Evolutionary conservation across 495 filamentous ascomycete species (phyloP), one percentile per base, ranked within the genome.

Genomic region (Tuber melanosporum): DNA sequence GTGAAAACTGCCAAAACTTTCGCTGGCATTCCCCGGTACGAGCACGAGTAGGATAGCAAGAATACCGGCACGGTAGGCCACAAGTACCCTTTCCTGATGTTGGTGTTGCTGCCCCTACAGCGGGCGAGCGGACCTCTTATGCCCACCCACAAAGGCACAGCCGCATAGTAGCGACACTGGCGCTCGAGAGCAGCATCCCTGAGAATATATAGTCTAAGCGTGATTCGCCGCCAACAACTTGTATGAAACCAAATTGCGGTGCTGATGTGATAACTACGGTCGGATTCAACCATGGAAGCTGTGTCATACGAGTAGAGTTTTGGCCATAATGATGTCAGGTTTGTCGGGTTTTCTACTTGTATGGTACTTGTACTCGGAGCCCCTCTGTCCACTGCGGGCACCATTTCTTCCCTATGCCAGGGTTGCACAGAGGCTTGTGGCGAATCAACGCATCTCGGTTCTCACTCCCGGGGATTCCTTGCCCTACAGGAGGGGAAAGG

Each of bases 401-500:
- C n/a, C 10, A 62, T 26, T 62, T 26, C 52, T 62, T n/a, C n/a
- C 52, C 49, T 8, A 1, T 10, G n/a, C 52, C 1, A 62, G 52
- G 26, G 57, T 66, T 19, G 57, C 57, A 36, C 57, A 66, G 57
- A 66, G 57, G 14, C 26, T 17, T 66, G 57, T 66, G 57, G 57
- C 57, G 57, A 66, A 66, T 66, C 57, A 66, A 66, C 26, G 26
- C 26, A 66, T 66, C 57, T 66, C 57, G 57, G 57, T 66, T 66
- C 57, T 17, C 32, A 19, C 32, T 66, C 57, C 57, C 57, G 26
- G 57, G 57, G 57, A 66, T 66, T 32, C n/a, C 57, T 66, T 66
- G 17, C 26, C 57, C 57, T 66, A 66, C 57, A n/a, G 14, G 57
- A 36, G 57, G 57, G 10, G 57, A 36, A 57, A n/a, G 10, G 52